Evolutionary conservation across 1,139 yeast genomes (phyloP).

Genomic region (Pichia kudriavzevii): DNA sequence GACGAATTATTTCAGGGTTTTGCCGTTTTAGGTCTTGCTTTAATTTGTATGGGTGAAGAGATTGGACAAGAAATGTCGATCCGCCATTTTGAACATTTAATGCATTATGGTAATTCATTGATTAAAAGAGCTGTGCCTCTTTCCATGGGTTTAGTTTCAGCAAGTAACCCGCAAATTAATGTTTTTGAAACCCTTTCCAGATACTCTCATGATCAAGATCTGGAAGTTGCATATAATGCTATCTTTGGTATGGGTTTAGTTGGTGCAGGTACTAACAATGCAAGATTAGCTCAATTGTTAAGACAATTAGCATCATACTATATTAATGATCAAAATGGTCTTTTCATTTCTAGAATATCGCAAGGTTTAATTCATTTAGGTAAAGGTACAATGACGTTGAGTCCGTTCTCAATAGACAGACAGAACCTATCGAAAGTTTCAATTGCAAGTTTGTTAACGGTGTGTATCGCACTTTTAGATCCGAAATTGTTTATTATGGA

Average conservation of each 20-base stretch:
- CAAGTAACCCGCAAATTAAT: conserved; percentile 94
- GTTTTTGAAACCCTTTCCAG: conserved; percentile 94
- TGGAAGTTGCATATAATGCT: conserved; percentile 92
- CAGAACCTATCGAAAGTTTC: conserved; percentile 83
- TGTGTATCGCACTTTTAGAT: conserved; percentile 75
- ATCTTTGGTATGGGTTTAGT: conserved; percentile 96
- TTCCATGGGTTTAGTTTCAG: conserved; percentile 92
- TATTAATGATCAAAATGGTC: conserved; percentile 80
- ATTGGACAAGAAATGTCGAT: conserved; percentile 96
- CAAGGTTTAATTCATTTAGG: conserved; percentile 95
- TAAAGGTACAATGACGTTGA: conserved; percentile 86
- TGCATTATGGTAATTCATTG: conserved; percentile 94
- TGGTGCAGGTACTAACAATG: conserved; percentile 98
- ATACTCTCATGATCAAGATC: conserved; percentile 91
- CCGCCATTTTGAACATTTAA: conserved; percentile 93
- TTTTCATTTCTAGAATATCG: conserved; percentile 89
- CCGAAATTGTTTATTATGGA: conserved; percentile 69
- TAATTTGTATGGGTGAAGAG: conserved; percentile 96
- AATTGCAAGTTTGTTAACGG: conserved; percentile 82
- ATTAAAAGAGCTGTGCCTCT: conserved; percentile 93
- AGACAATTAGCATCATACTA: conserved; percentile 94
- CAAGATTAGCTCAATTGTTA: conserved; percentile 90
- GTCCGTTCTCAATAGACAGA: conserved; percentile 86
- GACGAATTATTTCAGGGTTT: conserved; percentile 75
- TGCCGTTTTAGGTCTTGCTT: conserved; percentile 90